Evolutionary conservation across 2,329 filamentous ascomycete species (phyloP), one percentile per base, ranked within the genome.

Genomic region (Teratosphaeriaceae sp.): DNA sequence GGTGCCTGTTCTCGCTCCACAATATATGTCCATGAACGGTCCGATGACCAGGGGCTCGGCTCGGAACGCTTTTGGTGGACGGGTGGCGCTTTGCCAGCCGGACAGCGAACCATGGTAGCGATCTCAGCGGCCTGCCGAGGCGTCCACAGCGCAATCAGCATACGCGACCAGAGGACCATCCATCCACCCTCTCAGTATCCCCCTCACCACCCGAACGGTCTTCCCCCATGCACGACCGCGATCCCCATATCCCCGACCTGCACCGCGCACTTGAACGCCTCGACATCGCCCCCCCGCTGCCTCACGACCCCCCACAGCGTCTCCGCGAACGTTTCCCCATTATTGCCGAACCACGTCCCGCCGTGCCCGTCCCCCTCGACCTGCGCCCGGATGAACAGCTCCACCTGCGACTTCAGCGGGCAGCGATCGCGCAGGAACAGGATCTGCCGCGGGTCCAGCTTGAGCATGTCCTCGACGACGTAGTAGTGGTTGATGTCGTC

Each of bases 191-290:
- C n/a, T n/a, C n/a, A n/a, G n/a, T n/a, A n/a, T n/a, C n/a, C n/a
- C n/a, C n/a, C n/a, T n/a, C n/a, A n/a, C n/a, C n/a, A n/a, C n/a
- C n/a, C n/a, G n/a, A n/a, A 18, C 31, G 8, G 5, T 34, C 31
- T 18, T 5, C 18, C 20, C 24, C 31, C 31, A 18, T 18, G 20
- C 31, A 34, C 35, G 19, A 38, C 35, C 3, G 40, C 67, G 47
- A 95, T 62, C 69, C 95, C 49, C 78, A 85, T 53, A 78, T 86
- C 67, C 68, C 94, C 46, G 71, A 84, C 57, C 76, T 81, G 59
- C 78, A 83, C 43, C 72, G 84, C 48, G 66, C 79, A 35, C 74
- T 80, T 58, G 79, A 96, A 58, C 34, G 70, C 71, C 24, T 64
- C 65, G 5, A 72, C 57, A 49, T 77, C 69, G 35, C 72, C 69